Conservation (phyloP, 257 asterid genomes). For the Solanum stenotomum region DNA sequence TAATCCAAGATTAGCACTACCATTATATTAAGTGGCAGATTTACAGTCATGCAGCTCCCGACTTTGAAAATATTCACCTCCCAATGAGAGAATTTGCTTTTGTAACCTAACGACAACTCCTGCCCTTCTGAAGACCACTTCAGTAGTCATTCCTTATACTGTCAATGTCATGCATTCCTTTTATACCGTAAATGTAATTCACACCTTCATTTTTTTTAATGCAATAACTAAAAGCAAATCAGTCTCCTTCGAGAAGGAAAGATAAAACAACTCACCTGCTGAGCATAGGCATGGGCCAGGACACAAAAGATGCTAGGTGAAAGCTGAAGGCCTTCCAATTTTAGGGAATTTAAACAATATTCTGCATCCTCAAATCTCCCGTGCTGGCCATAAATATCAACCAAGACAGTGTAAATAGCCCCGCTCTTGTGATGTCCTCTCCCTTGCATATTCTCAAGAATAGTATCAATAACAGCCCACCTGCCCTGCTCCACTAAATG, state of each 20-base stretch:
- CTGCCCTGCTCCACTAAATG: slow-evolving; percentile 73
- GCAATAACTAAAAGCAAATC: not conserved
- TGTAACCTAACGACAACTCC: not conserved
- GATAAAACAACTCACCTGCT: slow-evolving; percentile 40
- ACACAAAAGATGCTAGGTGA: slow-evolving; percentile 64
- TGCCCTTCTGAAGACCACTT: not conserved
- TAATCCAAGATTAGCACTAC: not conserved
- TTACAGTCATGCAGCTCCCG: not conserved
- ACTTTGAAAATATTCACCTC: not conserved
- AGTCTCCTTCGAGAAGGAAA: not conserved
- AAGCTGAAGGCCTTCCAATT: slow-evolving; percentile 57
- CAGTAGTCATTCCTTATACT: not conserved
- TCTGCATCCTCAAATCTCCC: slow-evolving; percentile 60
- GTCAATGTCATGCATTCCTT: not conserved
- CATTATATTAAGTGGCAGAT: not conserved
- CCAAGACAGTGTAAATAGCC: slow-evolving; percentile 61
- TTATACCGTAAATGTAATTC: not conserved
- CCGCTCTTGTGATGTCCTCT: slow-evolving; percentile 77
- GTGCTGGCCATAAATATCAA: slow-evolving; percentile 79
- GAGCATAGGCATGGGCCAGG: slow-evolving; percentile 90
- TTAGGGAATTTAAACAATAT: slow-evolving; percentile 54
- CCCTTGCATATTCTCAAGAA: slow-evolving; percentile 40
- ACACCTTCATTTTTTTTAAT: not conserved
- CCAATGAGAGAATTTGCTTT: not conserved
- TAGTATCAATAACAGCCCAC: slow-evolving; percentile 48